phyloP scores from a whole-genome alignment of 2,329 filamentous ascomycete genomes.

The Cryphonectria parasitica region DNA sequence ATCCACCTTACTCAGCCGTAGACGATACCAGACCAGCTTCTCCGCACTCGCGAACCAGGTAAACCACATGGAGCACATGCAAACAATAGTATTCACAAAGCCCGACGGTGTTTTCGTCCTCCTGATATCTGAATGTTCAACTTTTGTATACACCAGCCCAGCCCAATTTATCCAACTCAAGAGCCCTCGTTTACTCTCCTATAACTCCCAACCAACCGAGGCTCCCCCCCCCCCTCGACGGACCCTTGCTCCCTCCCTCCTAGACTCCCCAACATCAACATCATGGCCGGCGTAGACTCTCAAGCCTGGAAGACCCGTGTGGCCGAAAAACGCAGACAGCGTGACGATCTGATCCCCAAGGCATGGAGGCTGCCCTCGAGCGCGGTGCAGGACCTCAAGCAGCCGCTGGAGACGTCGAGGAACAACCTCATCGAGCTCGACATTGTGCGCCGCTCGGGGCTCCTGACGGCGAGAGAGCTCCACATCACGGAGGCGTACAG shows the following conservation, averaged over 20 bases:
- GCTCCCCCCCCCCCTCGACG: too few species aligned
- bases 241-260: too few species aligned
- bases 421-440: conserved; percentile 27
- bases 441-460: conserved; percentile 17
- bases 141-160: too few species aligned
- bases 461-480: conserved; percentile 26
- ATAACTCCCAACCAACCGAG: too few species aligned
- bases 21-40: background rate
- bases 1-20: background rate
- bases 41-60: background rate
- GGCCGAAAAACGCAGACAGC: conserved; percentile 17
- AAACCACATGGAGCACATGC: background rate
- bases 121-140: too few species aligned
- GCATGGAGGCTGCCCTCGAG: conserved; percentile 21
- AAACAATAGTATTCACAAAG: background rate
- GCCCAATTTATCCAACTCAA: too few species aligned
- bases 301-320: conserved; percentile 18
- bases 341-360: conserved; percentile 19
- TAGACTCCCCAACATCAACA: background rate
- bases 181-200: too few species aligned
- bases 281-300: background rate
- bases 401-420: conserved; percentile 24
- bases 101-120: too few species aligned
- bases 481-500: conserved; percentile 26
- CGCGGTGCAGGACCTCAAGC: conserved; percentile 9